Evolutionary conservation across 1,284 basidiomycete species (phyloP), one percentile per base, ranked within the genome.

Genomic region (Phlebopus sp.): DNA sequence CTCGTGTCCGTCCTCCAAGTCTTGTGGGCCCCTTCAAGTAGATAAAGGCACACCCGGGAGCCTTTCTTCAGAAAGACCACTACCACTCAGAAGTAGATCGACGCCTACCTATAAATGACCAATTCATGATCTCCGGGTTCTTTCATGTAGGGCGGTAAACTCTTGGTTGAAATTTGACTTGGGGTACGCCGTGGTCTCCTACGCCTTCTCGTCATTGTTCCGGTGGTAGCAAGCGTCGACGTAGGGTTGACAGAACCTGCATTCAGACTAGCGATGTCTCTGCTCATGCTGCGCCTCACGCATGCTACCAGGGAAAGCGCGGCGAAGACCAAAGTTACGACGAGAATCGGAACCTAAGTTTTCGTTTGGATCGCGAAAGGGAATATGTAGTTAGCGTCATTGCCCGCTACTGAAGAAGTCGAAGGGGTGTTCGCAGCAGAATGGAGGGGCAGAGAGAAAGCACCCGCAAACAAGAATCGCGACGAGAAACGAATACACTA

Each of bases 121-220:
- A 90, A 72, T 59, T 90, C 86, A 43, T 84, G 75, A 46, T 88
- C 86, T 8, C 86, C 87, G 0, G 86, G 85, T 55, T 90, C 86
- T 63, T 87, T 88, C 70, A 80, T 85, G 58, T 90, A 90, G 19
- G 74, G 77, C 4, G 86, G 87, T 32, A 90, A 62, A 1, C 82
- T 86, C 37, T 75, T 78, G 13, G 85, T 87, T 13, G 84, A 87
- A 47, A 89, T 81, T 61, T 87, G 85, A 42, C 78, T 79, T 2
- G 77, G 71, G 1, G 75, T 77, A 31, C 77, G 65, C 15, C 79
- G 69, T 13, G 75, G 75, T 44, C 84, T 68, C 25, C 85, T 69
- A 3, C 71, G 57, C 43, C 77, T 67, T 29, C 55, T 37, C 8
- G 35, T 56, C 5, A 35, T 17, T 31, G 41, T 15, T 9, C 40